Evolutionary conservation across 1,139 yeast genomes (phyloP).

Genomic region (Martiniozyma asiatica): DNA sequence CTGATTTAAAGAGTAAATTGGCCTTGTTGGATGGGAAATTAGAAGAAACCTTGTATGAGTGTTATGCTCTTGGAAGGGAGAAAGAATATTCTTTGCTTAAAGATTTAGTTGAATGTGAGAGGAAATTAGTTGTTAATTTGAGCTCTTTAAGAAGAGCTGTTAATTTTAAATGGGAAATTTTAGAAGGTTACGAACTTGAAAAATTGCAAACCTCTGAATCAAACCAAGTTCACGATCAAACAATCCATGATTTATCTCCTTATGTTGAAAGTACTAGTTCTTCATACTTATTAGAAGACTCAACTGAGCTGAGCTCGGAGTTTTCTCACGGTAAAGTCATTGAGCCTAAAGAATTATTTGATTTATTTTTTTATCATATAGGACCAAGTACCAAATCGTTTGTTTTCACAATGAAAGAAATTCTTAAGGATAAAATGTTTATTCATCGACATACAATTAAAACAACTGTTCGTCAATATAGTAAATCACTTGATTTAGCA

Average conservation of each 20-base stretch:
- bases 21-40: slow-evolving; percentile 28
- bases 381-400: slow-evolving; percentile 68
- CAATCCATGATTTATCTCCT: neutral
- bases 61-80: slow-evolving; percentile 42
- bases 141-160: slow-evolving; percentile 61
- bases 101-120: slow-evolving; percentile 39
- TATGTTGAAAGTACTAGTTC: neutral
- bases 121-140: slow-evolving; percentile 42
- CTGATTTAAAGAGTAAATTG: slow-evolving; percentile 6
- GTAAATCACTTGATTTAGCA: slow-evolving; percentile 40
- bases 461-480: slow-evolving; percentile 32
- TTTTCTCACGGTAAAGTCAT: too few species aligned
- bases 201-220: neutral
- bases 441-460: slow-evolving; percentile 25
- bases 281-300: slow-evolving; percentile 5
- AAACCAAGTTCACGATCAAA: neutral
- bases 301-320: slow-evolving; percentile 6
- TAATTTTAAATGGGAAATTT: slow-evolving; percentile 50
- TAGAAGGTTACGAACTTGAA: slow-evolving; percentile 15
- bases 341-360: slow-evolving; percentile 43
- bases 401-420: slow-evolving; percentile 50
- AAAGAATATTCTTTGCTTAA: slow-evolving; percentile 35
- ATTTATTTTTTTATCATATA: slow-evolving; percentile 50
- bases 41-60: slow-evolving; percentile 56
- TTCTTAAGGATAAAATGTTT: slow-evolving; percentile 51